These are phyloP conservation scores for Apiospora saccharicola DNA, from an alignment of 2,329 filamentous ascomycete genomes.

Conservation along the genomic window DNA sequence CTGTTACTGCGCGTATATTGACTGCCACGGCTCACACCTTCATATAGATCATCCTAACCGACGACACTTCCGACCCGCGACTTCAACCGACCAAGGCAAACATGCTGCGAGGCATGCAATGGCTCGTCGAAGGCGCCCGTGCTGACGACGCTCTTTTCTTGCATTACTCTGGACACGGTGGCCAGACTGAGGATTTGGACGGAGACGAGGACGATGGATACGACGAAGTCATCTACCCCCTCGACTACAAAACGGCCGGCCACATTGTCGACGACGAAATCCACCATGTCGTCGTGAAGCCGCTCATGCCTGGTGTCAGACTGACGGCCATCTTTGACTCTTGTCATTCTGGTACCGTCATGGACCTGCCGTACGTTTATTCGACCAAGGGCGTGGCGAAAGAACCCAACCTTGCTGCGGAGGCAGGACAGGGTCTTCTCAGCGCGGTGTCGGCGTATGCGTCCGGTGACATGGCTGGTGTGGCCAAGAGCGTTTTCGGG, in stretches of 20 bases:
- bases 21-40: neutral
- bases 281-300: conserved; percentile 74
- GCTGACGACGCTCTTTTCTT: conserved; percentile 81
- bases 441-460: conserved; percentile 66
- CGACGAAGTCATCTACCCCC: conserved; percentile 84
- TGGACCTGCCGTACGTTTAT: conserved; percentile 74
- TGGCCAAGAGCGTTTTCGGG: conserved; percentile 80
- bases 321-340: conserved; percentile 71
- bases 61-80: conserved; percentile 74
- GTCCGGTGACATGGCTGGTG: conserved; percentile 80
- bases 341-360: conserved; percentile 71
- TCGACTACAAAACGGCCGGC: conserved; percentile 80
- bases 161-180: conserved; percentile 68
- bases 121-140: conserved; percentile 74
- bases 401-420: conserved; percentile 72
- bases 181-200: conserved; percentile 81
- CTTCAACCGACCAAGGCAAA: conserved; percentile 79
- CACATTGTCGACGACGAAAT: conserved; percentile 87
- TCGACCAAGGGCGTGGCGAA: conserved; percentile 74
- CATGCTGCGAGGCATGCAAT: conserved; percentile 77
- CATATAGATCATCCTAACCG: conserved; percentile 70
- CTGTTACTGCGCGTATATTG: neutral
- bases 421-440: conserved; percentile 70
- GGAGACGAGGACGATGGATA: conserved; percentile 84
- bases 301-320: conserved; percentile 62